A percentile compares a stretch with the other conserved stretches of the same genome.
Conservation (phyloP, 805 yeast species). For the Starmerella powellii region DNA sequence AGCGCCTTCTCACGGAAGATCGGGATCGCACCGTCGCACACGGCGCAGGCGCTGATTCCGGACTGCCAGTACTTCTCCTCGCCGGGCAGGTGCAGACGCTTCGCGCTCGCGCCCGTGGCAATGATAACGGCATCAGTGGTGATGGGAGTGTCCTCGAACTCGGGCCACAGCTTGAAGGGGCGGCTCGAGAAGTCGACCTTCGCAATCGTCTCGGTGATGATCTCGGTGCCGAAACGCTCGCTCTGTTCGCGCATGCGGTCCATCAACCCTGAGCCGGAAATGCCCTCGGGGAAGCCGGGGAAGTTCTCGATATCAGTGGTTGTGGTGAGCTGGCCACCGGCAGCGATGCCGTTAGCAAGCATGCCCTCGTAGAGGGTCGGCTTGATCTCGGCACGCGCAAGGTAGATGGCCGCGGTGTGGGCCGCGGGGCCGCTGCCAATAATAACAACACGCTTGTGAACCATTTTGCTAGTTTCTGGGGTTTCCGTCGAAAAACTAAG, state of each 20-base stretch:
- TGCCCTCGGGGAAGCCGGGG: conserved; percentile 96
- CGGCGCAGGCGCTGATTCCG: conserved; percentile 99
- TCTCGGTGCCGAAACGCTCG: conserved; percentile 76
- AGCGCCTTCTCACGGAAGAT: conserved; percentile 95
- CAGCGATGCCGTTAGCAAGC: conserved; percentile 95
- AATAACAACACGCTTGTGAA: conserved; percentile 29
- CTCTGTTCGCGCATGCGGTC: conserved; percentile 89
- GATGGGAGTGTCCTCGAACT: conserved; percentile 74
- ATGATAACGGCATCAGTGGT: conserved; percentile 85
- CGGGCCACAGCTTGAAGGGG: conserved; percentile 97
- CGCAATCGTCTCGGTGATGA: conserved; percentile 88
- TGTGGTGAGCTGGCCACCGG: conserved; percentile 98
- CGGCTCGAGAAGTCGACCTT: conserved; percentile 76
- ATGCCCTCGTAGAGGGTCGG: conserved; percentile 92
- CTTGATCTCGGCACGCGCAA: conserved; percentile 90
- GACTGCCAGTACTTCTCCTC: conserved; percentile 98
- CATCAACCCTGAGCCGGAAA: conserved; percentile 80
- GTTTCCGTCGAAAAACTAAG: conserved; percentile 5
- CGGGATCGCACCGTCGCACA: conserved; percentile 99
- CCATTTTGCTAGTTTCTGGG: conserved; percentile 8
- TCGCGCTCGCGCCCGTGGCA: conserved; percentile 98
- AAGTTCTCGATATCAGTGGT: conserved; percentile 97
- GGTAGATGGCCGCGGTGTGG: conserved; percentile 95
- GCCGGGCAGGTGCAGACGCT: conserved; percentile 86
- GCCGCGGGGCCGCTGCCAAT: conserved; percentile 98